A percentile compares a stretch with the other conserved stretches of the same genome.
phyloP scores from a whole-genome alignment of 768 basidiomycete genomes.

The Candolleomyces efflorescens region DNA sequence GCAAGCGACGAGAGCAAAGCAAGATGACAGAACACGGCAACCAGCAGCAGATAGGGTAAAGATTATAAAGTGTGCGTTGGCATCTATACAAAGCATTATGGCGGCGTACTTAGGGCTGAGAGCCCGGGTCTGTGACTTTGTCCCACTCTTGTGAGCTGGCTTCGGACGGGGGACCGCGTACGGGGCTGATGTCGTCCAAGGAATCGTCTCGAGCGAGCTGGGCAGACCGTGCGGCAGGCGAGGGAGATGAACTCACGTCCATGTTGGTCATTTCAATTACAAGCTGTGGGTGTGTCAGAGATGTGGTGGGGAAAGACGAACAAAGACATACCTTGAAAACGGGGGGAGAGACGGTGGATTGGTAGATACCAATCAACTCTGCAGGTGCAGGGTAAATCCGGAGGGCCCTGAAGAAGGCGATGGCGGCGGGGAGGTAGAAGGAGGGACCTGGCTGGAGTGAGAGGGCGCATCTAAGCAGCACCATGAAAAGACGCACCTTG shows the following conservation, averaged over 20 bases:
- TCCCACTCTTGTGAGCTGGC: conserved; percentile 91
- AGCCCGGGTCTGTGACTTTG: conserved; percentile 72
- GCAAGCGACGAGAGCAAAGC: conserved; percentile 14
- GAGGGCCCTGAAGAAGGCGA: conserved; percentile 91
- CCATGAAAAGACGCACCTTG: conserved; percentile 53
- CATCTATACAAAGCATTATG: conserved; percentile 4
- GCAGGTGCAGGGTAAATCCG: conserved; percentile 92
- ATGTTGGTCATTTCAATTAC: conserved; percentile 82
- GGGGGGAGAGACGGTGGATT: conserved; percentile 80
- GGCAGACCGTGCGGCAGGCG: conserved; percentile 19
- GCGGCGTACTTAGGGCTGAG: conserved; percentile 33
- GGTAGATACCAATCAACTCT: conserved; percentile 92
- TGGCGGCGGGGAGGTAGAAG: conserved; percentile 75
- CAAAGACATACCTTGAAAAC: conserved; percentile 63
- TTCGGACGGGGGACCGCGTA: conserved; percentile 75
- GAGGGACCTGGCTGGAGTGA: conserved; percentile 54
- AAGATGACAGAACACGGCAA: conserved; percentile 20
- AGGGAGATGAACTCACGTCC: conserved; percentile 76
- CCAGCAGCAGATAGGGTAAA: conserved; percentile 10
- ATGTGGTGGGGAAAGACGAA: not conserved
- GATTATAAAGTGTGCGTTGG: conserved; percentile 1
- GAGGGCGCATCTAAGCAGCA: not conserved
- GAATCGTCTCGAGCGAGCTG: conserved; percentile 30
- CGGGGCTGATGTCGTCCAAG: conserved; percentile 57
- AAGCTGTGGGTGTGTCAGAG: conserved; percentile 17